A percentile compares a stretch with the other conserved stretches of the same genome.
Conservation (phyloP, 2,329 filamentous ascomycete species). For the Saccharata proteae region DNA sequence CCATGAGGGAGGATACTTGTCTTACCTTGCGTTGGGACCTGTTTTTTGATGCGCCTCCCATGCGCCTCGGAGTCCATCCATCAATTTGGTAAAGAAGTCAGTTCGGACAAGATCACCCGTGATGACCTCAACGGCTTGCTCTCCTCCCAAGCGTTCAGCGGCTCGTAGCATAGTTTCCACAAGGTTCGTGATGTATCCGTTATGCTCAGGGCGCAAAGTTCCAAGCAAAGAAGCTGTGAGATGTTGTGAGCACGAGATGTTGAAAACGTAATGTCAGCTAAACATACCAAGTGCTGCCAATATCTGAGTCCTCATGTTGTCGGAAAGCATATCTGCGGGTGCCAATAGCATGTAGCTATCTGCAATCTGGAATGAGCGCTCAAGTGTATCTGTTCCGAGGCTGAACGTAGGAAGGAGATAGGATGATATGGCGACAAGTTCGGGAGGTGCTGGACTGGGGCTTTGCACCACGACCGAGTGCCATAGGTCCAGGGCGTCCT, state of each 20-base stretch:
- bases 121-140: conserved; percentile 37
- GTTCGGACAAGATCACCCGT: conserved; percentile 45
- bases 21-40: conserved; percentile 45
- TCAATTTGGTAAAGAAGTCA: conserved; percentile 43
- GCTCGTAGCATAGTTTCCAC: conserved; percentile 38
- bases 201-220: conserved; percentile 35
- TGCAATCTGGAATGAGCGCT: conserved; percentile 37
- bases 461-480: conserved; percentile 57
- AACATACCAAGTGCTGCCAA: conserved; percentile 16
- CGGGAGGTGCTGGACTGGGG: conserved; percentile 27
- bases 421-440: conserved; percentile 30
- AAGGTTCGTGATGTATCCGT: conserved; percentile 33
- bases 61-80: conserved; percentile 30
- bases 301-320: conserved; percentile 27
- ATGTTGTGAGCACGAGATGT: neutral
- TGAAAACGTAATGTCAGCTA: neutral
- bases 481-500: conserved; percentile 90
- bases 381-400: conserved; percentile 36
- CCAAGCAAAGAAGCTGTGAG: conserved; percentile 31
- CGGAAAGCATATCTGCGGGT: conserved; percentile 33
- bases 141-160: conserved; percentile 38
- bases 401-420: conserved; percentile 36
- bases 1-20: neutral
- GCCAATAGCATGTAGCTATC: conserved; percentile 37
- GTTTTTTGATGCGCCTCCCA: conserved; percentile 67